Evolutionary conservation across 1,284 basidiomycete species (phyloP), one percentile per base, ranked within the genome.

Genomic region (Melampsora americana): DNA sequence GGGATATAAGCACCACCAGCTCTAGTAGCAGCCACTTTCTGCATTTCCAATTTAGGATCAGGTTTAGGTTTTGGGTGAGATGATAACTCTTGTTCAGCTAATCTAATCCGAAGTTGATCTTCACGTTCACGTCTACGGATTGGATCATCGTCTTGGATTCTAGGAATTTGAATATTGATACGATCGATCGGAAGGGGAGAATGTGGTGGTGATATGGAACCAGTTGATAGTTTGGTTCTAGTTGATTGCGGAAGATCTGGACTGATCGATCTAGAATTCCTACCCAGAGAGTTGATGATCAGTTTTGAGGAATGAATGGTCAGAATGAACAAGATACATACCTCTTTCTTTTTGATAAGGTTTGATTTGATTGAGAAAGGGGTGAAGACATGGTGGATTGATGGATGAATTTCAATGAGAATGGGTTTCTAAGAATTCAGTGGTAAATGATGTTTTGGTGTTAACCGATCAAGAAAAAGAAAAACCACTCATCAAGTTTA

Each of bases 1-100:
- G 95, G 95, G 80, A 99, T 90, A 82, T 99, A 99, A 12, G 96
- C 93, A 42, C 95, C 96, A 9, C 95, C 96, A 6, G 92, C 92
- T 39, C 91, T 89, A 28, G 82, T 84, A 3, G 74, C 61, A 23
- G 71, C 84, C 42, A 81, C 80, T 72, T 39, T 80, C 78, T 77
- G 80, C 78, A 79, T 81, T 32, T 60, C 79, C 61, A 66, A 44
- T 30, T 79, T 81, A 56, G 82, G 80, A 79, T 87, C 85, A 79
- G 77, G 77, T 48, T 79, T 80, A n/a, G 80, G 77, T 62, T 80
- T 79, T 30, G 69, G 77, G 1, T 78, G 79, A 59, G 83, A 88
- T 81, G 88, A 87, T 77, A 92, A 87, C 80, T 92, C 90, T 80
- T 87, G 86, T 26, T 89, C 89, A 5, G 90, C 90, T 78, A 90